Percentiles rank a stretch among this genome's conserved stretches.
Conservation (phyloP, 306 rosid species). For the Vigna angularis region DNA sequence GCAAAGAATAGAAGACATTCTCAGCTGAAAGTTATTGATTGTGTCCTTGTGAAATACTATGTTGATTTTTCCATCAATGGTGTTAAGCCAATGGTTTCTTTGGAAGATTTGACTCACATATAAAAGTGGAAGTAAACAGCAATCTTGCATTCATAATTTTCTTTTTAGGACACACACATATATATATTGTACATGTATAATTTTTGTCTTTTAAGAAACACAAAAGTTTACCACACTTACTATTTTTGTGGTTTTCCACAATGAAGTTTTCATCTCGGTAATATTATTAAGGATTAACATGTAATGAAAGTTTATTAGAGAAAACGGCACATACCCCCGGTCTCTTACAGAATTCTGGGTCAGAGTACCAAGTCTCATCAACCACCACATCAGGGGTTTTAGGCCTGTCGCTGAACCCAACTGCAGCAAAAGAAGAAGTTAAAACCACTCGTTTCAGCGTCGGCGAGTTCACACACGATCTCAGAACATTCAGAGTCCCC, state of each 20-base stretch:
- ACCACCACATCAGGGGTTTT: slow-evolving; percentile 39
- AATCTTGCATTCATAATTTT: not conserved
- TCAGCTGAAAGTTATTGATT: not conserved
- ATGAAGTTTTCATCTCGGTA: no score
- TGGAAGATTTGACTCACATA: not conserved
- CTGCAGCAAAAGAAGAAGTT: slow-evolving; percentile 40
- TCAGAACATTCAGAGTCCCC: slow-evolving; percentile 51
- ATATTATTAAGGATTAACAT: no score
- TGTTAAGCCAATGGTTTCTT: not conserved
- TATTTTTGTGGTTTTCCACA: no score
- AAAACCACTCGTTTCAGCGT: slow-evolving; percentile 44
- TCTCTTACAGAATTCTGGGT: slow-evolving; percentile 37
- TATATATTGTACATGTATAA: no score
- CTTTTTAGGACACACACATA: no score
- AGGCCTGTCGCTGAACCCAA: slow-evolving; percentile 31
- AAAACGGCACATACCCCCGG: slow-evolving; percentile 23
- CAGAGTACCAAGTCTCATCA: slow-evolving; percentile 53
- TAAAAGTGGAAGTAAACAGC: no score
- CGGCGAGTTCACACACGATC: slow-evolving; percentile 46
- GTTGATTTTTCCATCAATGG: not conserved
- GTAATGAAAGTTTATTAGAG: no score
- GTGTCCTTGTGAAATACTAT: not conserved
- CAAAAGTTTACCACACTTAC: no score
- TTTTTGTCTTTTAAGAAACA: no score
- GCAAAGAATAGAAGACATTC: not conserved